Evolutionary conservation across 805 yeast species (phyloP).

Genomic region (Starmerella sp.): DNA sequence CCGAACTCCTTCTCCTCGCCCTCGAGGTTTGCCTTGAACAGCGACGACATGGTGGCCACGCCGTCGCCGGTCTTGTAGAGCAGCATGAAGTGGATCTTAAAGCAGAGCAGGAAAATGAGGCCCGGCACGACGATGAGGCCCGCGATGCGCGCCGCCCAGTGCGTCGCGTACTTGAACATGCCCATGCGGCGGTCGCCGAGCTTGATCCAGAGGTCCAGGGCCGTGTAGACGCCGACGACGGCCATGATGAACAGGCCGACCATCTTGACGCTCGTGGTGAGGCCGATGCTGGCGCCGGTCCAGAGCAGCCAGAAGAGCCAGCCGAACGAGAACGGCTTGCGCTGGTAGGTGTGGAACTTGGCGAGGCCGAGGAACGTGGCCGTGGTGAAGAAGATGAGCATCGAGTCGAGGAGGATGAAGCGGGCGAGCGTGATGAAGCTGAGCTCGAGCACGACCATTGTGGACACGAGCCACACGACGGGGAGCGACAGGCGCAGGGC

Average conservation of each 20-base stretch:
- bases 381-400: constrained; percentile 74
- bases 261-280: constrained; percentile 90
- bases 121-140: constrained; percentile 72
- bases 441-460: constrained; percentile 63
- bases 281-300: constrained; percentile 79
- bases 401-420: constrained; percentile 82
- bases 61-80: constrained; percentile 89
- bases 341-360: constrained; percentile 61
- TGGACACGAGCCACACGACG: constrained; percentile 43
- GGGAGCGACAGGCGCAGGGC: constrained; percentile 70
- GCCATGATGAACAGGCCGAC: constrained; percentile 89
- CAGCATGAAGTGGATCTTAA: constrained; percentile 77
- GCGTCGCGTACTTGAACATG: constrained; percentile 50
- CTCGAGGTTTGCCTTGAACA: constrained; percentile 82
- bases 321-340: constrained; percentile 46
- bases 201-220: constrained; percentile 70
- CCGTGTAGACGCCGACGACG: constrained; percentile 78
- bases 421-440: constrained; percentile 84
- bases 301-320: constrained; percentile 86
- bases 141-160: constrained; percentile 61
- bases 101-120: constrained; percentile 74
- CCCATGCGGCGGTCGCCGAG: constrained; percentile 64
- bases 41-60: constrained; percentile 86
- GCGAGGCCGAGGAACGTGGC: constrained; percentile 66
- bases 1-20: constrained; percentile 69